Evolutionary conservation across 2,329 filamentous ascomycete genomes (phyloP).

Genomic region (Hortaea werneckii): DNA sequence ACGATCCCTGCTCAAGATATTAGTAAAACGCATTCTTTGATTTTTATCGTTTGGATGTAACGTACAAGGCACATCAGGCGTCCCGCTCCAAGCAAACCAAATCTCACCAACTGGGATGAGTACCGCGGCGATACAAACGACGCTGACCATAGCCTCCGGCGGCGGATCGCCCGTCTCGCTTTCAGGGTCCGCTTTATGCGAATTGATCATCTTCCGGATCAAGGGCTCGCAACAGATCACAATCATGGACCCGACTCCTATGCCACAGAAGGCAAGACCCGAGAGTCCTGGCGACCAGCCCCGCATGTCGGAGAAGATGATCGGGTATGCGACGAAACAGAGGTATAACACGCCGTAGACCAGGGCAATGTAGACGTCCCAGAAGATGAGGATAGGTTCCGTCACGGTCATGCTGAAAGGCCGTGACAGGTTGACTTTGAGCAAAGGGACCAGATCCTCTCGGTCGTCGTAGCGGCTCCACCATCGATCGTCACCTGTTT

Average conservation of each 20-base stretch:
- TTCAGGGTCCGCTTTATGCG: constrained; percentile 58
- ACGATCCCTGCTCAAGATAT: constrained; percentile 42
- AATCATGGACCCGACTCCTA: constrained; percentile 47
- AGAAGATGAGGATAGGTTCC: constrained; percentile 82
- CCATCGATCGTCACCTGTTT: constrained; percentile 60
- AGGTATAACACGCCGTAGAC: constrained; percentile 82
- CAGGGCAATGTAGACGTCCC: constrained; percentile 60
- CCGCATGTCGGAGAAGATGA: constrained; percentile 65
- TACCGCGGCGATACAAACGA: constrained; percentile 69
- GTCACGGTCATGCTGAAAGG: constrained; percentile 68
- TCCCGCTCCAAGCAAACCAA: constrained; percentile 79
- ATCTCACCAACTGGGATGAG: constrained; percentile 69
- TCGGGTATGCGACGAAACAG: constrained; percentile 82
- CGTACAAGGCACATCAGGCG: constrained; percentile 65
- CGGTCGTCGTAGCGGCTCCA: constrained; percentile 74
- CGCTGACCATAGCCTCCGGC: constrained; percentile 71
- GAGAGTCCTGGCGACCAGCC: constrained; percentile 67
- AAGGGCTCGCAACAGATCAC: constrained; percentile 52
- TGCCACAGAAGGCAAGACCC: constrained; percentile 69
- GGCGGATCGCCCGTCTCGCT: constrained; percentile 55
- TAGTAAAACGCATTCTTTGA: not conserved
- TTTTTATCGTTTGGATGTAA: not conserved
- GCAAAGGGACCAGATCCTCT: constrained; percentile 51
- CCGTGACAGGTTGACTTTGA: constrained; percentile 66
- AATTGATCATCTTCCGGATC: constrained; percentile 66